A percentile compares a stretch with the other conserved stretches of the same genome.
phyloP scores from a whole-genome alignment of 768 basidiomycete species.

The Cystobasidium onofrii region DNA sequence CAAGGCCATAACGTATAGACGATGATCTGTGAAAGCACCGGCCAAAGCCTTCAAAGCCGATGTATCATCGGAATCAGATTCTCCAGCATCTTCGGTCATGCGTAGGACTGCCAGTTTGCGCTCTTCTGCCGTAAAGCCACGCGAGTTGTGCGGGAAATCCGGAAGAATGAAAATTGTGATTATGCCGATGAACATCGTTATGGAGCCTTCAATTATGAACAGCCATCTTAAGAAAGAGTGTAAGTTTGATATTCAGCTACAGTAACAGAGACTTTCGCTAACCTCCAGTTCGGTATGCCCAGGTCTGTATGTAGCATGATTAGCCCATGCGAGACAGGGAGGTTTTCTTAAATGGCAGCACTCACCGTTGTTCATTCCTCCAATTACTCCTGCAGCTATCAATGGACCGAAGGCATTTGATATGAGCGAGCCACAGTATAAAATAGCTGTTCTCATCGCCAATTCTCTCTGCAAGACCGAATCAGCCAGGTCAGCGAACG shows the following conservation, averaged over 20 bases:
- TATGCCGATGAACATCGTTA: conserved; percentile 51
- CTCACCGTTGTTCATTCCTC: conserved; percentile 56
- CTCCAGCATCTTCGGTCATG: conserved; percentile 44
- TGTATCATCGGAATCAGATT: conserved; percentile 37
- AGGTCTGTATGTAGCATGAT: conserved; percentile 44
- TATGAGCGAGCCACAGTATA: conserved; percentile 64
- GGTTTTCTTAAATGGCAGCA: not conserved
- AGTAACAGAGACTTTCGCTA: conserved; percentile 42
- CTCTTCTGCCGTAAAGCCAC: conserved; percentile 40
- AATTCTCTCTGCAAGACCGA: conserved; percentile 49
- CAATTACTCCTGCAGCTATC: conserved; percentile 65
- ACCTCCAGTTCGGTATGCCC: conserved; percentile 68
- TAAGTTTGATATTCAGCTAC: not conserved
- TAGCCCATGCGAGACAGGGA: not conserved
- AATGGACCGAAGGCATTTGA: conserved; percentile 75
- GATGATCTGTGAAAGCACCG: conserved; percentile 34
- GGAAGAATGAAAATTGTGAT: conserved; percentile 55
- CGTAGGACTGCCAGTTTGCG: conserved; percentile 43
- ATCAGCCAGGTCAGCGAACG: no score
- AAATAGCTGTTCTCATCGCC: conserved; percentile 59
- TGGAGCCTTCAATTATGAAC: conserved; percentile 41
- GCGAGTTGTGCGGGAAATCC: conserved; percentile 53
- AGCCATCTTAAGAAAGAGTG: conserved; percentile 12
- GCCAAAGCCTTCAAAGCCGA: conserved; percentile 8
- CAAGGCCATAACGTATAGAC: conserved; percentile 10